Conservation (phyloP, 257 asterid genomes). For the Avicennia marina region DNA sequence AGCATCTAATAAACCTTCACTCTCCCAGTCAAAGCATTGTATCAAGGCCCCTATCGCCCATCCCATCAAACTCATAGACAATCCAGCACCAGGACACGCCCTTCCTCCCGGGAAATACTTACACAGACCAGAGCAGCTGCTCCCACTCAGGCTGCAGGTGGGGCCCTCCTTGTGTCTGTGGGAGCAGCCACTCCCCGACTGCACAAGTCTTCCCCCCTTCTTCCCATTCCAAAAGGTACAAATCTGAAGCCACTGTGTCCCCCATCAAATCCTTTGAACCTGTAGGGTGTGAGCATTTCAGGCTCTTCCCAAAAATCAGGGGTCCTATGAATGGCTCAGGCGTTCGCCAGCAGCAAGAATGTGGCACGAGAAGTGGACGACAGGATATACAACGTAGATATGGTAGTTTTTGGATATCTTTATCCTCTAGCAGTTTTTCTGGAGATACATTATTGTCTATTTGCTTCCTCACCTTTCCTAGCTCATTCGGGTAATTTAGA, state of each 20-base stretch:
- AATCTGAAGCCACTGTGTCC: slow-evolving; percentile 19
- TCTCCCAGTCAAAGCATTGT: slow-evolving; percentile 52
- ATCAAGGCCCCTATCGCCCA: slow-evolving; percentile 34
- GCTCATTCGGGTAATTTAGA: slow-evolving; percentile 28
- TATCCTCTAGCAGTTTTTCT: slow-evolving; percentile 26
- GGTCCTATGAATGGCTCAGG: slow-evolving; percentile 40
- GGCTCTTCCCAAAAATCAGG: slow-evolving; percentile 34
- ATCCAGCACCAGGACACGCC: slow-evolving; percentile 38
- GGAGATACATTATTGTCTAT: slow-evolving; percentile 23
- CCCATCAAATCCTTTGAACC: slow-evolving; percentile 27
- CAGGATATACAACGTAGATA: slow-evolving; percentile 33
- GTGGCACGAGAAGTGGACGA: slow-evolving; percentile 43
- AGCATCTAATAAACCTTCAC: too few species aligned
- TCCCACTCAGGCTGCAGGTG: too few species aligned
- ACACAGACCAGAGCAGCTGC: too few species aligned
- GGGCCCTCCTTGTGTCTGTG: too few species aligned
- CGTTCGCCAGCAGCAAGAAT: slow-evolving; percentile 31
- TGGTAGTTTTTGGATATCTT: slow-evolving; percentile 28
- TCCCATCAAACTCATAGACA: slow-evolving; percentile 40
- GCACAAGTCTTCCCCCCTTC: too few species aligned
- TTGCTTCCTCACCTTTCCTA: slow-evolving; percentile 24
- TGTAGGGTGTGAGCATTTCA: slow-evolving; percentile 22
- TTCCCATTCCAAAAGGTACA: slow-evolving; percentile 46
- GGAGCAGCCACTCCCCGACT: too few species aligned
- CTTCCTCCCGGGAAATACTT: too few species aligned